Evolutionary conservation across 495 filamentous ascomycete species (phyloP).

Genomic region (Aspergillus sclerotioniger): DNA sequence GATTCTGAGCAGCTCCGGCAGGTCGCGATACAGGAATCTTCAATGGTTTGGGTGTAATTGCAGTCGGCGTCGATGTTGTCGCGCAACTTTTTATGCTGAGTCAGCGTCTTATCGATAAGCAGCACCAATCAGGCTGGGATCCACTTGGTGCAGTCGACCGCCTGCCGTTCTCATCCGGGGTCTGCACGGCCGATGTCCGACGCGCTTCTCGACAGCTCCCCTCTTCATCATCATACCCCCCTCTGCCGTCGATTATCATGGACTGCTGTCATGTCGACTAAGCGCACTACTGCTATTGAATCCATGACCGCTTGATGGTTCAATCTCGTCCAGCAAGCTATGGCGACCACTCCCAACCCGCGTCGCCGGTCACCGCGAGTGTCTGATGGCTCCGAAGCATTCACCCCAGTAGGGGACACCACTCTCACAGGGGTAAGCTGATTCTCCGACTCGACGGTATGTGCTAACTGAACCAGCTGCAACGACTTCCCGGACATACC

Average conservation of each 20-base stretch:
- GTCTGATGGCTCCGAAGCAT: slow-evolving; percentile 20
- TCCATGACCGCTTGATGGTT: background rate
- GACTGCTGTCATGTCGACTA: background rate
- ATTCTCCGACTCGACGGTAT: background rate
- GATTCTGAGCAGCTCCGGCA: no score
- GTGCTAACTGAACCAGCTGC: slow-evolving; percentile 25
- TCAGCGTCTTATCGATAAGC: slow-evolving; percentile 42
- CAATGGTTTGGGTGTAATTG: slow-evolving; percentile 4
- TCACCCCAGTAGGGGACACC: slow-evolving; percentile 33
- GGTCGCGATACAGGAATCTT: background rate
- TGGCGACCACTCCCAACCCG: slow-evolving; percentile 39
- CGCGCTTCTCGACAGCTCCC: background rate
- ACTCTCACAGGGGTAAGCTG: slow-evolving; percentile 33
- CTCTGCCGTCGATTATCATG: background rate
- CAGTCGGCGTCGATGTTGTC: background rate
- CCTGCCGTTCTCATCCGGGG: background rate
- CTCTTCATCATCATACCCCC: background rate
- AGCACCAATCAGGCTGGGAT: slow-evolving; percentile 21
- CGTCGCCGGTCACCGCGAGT: slow-evolving; percentile 34
- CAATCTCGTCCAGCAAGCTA: slow-evolving; percentile 6
- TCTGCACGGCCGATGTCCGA: background rate
- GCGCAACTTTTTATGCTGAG: slow-evolving; percentile 26
- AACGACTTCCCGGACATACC: slow-evolving; percentile 37
- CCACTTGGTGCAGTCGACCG: slow-evolving; percentile 4
- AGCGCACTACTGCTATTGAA: background rate